A percentile compares a stretch with the other conserved stretches of the same genome.
These are phyloP conservation scores for Taphrina betulina DNA, from an alignment of 1,139 yeast genomes.

Conservation along the genomic window DNA sequence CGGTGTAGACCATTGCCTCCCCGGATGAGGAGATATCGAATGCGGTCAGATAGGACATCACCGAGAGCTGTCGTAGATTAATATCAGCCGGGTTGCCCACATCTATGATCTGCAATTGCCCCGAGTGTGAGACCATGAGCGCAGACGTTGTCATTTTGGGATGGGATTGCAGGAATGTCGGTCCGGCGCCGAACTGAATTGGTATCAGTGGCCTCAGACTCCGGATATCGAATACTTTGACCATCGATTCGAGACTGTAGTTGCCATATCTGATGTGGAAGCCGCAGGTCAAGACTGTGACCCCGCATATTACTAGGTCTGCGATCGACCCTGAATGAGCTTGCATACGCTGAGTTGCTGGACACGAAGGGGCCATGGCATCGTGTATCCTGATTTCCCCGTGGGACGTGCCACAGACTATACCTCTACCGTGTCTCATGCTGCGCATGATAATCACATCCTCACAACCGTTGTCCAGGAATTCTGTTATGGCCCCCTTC, in stretches of 20 bases:
- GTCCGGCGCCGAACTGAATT: constrained; percentile 85
- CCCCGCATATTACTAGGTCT: constrained; percentile 74
- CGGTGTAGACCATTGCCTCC: constrained; percentile 70
- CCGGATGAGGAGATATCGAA: constrained; percentile 77
- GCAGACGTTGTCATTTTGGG: constrained; percentile 82
- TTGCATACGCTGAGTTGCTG: constrained; percentile 57
- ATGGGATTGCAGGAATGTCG: constrained; percentile 77
- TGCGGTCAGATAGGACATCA: constrained; percentile 52
- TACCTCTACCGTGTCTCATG: constrained; percentile 64
- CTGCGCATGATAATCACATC: constrained; percentile 56
- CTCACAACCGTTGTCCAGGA: constrained; percentile 43
- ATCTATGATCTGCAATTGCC: constrained; percentile 84
- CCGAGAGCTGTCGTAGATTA: constrained; percentile 43
- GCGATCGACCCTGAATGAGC: constrained; percentile 77
- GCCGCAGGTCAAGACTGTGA: constrained; percentile 80
- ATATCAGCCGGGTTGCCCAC: constrained; percentile 67
- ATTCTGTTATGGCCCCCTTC: constrained; percentile 49
- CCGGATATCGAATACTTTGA: constrained; percentile 76
- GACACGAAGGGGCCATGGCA: constrained; percentile 16
- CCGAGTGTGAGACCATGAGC: constrained; percentile 68
- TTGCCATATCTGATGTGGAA: constrained; percentile 34
- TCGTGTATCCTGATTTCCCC: constrained; percentile 43
- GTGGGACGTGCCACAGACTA: constrained; percentile 74
- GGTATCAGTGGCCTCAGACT: constrained; percentile 75
- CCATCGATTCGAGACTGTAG: constrained; percentile 67